Percentiles rank a stretch among this genome's conserved stretches.
These are phyloP conservation scores for Micractinium sp. DNA, from an alignment of 139 green algal species.

Conservation along the genomic window DNA sequence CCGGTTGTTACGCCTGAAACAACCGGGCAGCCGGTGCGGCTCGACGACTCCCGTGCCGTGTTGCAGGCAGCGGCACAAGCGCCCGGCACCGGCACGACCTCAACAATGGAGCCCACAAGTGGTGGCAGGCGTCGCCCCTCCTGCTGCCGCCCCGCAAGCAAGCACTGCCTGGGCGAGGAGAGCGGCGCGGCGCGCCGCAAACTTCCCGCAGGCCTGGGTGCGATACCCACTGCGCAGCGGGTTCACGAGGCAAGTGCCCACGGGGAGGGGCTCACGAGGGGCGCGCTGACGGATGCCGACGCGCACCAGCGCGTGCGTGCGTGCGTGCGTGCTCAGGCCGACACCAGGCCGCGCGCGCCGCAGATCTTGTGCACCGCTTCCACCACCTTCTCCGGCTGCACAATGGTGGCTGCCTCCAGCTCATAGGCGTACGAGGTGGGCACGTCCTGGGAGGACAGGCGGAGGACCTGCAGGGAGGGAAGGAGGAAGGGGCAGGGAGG, in stretches of 20 bases:
- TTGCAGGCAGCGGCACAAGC: not conserved
- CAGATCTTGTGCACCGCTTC: constrained; percentile 50
- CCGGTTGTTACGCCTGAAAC: not conserved
- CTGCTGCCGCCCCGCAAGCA: too few relatives aligned
- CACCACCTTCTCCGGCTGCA: constrained; percentile 87
- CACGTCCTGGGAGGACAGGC: constrained; percentile 90
- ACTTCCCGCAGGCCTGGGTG: not conserved
- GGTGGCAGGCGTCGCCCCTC: too few relatives aligned
- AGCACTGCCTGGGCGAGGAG: too few relatives aligned
- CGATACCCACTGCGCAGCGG: not conserved
- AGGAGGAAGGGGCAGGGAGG: not conserved
- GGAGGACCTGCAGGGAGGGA: constrained; percentile 65
- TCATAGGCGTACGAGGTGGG: constrained; percentile 94
- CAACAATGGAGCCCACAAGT: too few relatives aligned
- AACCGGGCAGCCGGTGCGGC: too few relatives aligned
- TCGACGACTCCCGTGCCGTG: not conserved
- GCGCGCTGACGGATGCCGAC: not conserved
- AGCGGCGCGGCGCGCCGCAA: too few relatives aligned
- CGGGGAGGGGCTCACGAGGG: not conserved
- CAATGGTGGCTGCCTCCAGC: constrained; percentile 94
- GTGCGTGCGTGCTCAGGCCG: not conserved
- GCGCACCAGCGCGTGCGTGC: not conserved
- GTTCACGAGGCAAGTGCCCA: too few relatives aligned
- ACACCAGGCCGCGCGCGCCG: constrained; percentile 11
- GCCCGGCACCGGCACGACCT: too few relatives aligned